These are phyloP conservation scores for Podospora fimiseda DNA, from an alignment of 495 filamentous ascomycete species.

Conservation along the genomic window DNA sequence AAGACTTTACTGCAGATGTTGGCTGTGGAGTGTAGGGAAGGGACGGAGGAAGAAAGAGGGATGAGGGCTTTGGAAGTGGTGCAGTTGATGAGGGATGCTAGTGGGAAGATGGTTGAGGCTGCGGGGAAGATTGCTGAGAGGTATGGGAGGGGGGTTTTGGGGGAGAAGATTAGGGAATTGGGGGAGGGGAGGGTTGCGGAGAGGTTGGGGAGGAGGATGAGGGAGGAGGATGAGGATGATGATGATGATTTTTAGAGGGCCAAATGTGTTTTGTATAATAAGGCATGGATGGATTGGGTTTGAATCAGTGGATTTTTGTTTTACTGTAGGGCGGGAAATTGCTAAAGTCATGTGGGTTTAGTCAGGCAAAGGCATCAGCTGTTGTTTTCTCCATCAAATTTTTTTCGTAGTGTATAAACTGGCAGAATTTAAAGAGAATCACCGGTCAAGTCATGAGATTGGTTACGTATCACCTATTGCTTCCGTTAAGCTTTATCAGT, in stretches of 20 bases:
- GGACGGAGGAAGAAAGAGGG: conserved; percentile 73
- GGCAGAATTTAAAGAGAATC: too few relatives aligned
- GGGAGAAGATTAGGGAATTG: conserved; percentile 79
- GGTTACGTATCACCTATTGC: too few relatives aligned
- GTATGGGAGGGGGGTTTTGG: conserved; percentile 67
- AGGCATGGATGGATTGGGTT: too few relatives aligned
- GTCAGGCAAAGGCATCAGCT: too few relatives aligned
- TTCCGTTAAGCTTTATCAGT: too few relatives aligned
- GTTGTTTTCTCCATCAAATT: too few relatives aligned
- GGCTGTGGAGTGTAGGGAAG: conserved; percentile 81
- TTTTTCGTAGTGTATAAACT: too few relatives aligned
- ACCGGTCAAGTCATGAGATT: too few relatives aligned
- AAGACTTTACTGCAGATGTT: conserved; percentile 85
- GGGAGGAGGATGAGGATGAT: conserved; percentile 3
- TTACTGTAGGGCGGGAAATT: too few relatives aligned
- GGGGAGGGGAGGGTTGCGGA: conserved; percentile 57
- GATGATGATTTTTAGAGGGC: not conserved
- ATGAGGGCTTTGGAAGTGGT: conserved; percentile 90
- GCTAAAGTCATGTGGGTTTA: too few relatives aligned
- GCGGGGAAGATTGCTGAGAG: conserved; percentile 76
- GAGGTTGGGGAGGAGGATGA: conserved; percentile 20
- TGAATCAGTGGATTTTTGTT: too few relatives aligned
- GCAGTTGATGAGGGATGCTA: conserved; percentile 66
- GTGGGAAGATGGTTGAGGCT: conserved; percentile 77
- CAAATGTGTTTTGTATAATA: too few relatives aligned